Conservation (phyloP, 164 flowering plant species). For the Kalanchoe fedtschenkoi region DNA sequence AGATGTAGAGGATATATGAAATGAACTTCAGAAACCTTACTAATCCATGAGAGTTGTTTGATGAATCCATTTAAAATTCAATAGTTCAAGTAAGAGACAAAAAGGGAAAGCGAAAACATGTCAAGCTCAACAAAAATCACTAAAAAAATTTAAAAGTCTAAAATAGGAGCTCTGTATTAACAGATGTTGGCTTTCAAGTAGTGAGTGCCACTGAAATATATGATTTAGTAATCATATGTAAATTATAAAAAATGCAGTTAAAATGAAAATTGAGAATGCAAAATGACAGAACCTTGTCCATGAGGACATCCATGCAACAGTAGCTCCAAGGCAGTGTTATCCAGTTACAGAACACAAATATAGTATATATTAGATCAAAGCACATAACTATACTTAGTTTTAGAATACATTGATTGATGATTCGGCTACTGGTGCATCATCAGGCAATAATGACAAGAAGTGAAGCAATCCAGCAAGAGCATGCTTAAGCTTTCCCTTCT, state of each 20-base stretch:
- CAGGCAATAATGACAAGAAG: conserved; percentile 67
- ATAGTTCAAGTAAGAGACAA: background rate
- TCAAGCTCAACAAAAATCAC: background rate
- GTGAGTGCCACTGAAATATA: no score
- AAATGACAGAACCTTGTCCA: background rate
- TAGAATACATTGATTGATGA: conserved; percentile 32
- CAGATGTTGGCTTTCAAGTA: no score
- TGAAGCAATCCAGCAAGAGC: conserved; percentile 53
- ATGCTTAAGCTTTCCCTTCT: conserved; percentile 54
- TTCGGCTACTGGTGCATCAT: conserved; percentile 21
- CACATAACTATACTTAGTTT: background rate
- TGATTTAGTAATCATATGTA: background rate
- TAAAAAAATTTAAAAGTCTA: no score
- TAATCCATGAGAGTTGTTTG: background rate
- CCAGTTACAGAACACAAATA: background rate
- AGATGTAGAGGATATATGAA: background rate
- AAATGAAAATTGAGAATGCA: background rate
- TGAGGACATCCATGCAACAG: background rate
- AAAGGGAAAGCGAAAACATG: background rate
- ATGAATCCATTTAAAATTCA: no score
- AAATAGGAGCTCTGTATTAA: background rate
- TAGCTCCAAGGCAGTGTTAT: no score
- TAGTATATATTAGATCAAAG: background rate
- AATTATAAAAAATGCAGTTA: background rate
- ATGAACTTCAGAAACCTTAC: background rate